Evolutionary conservation across 768 basidiomycete genomes (phyloP), one percentile per base, ranked within the genome.

Genomic region (Scleroderma citrinum): DNA sequence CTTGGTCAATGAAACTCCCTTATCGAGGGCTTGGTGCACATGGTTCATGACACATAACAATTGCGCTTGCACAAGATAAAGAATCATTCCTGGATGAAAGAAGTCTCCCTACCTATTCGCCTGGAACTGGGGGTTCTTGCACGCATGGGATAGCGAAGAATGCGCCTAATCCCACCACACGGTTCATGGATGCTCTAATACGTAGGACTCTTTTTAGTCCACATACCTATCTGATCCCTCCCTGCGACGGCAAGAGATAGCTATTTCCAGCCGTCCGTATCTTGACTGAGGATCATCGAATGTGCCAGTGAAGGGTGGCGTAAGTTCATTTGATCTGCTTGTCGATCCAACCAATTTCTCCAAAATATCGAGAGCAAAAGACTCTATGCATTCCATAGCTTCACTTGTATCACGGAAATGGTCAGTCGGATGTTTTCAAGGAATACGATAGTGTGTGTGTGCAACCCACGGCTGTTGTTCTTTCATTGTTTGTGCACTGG

Each of bases 21-120:
- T 68, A 1, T 74, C 49, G 5, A 88, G 62, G 1, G 84, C 84
- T 55, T 83, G 83, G 56, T 92, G 85, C n/a, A 80, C 75, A 40
- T 82, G 62, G 54, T 88, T 80, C 41, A 87, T 67, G 3, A 88
- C 75, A 23, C 72, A 75, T 55, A 90, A 73, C 8, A 91, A 60
- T 57, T 83, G 85, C 2, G 89, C 89, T 92, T 35, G 36, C 31
- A 21, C 6, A 31, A 36, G 45, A 36, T 49, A 13, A 20, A 16
- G 34, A 35, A 19, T 49, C 47, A 41, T 37, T 12, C 14, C 8
- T 35, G 10, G 13, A 7, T 5, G 20, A 23, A 14, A 29, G 5
- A 10, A 26, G 2, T 26, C 43, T 32, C 49, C 61, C 12, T 48
- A 80, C 76, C 76, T 41, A 80, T 64, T 13, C 70, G 68, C 38